Conservation (phyloP, 2,329 filamentous ascomycete genomes). For the Apiospora kogelbergensis region DNA sequence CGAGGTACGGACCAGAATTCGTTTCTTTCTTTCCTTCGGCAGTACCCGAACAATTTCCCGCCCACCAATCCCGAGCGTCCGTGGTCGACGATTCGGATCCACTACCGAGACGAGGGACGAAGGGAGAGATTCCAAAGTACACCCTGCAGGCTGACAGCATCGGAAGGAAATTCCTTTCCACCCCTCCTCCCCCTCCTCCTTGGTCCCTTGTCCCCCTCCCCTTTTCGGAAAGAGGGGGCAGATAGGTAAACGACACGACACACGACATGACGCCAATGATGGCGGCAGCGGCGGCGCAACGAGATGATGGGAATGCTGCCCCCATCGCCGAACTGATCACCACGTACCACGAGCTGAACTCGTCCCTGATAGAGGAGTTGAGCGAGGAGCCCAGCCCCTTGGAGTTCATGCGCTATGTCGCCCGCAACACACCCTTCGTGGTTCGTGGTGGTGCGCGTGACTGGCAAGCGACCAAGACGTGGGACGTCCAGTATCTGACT, state of each 20-base stretch:
- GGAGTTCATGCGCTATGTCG: slow-evolving; percentile 78
- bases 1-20: background rate
- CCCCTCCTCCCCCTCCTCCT: background rate
- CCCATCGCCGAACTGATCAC: slow-evolving; percentile 57
- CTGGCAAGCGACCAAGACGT: slow-evolving; percentile 64
- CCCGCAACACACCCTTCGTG: slow-evolving; percentile 73
- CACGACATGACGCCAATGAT: background rate
- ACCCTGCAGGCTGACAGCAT: background rate
- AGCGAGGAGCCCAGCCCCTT: slow-evolving; percentile 67
- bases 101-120: background rate
- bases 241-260: background rate
- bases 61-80: background rate
- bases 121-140: background rate
- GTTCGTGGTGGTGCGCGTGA: slow-evolving; percentile 59
- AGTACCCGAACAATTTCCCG: background rate
- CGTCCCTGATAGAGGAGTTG: slow-evolving; percentile 58
- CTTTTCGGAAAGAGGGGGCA: background rate
- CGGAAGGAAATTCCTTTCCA: background rate
- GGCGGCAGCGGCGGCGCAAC: background rate
- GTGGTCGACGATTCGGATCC: background rate
- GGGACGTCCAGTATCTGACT: slow-evolving; percentile 62
- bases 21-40: background rate
- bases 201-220: background rate
- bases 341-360: slow-evolving; percentile 74
- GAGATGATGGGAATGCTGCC: slow-evolving; percentile 25